Conservation (phyloP, 306 rosid species). For the Fragaria vesca region DNA sequence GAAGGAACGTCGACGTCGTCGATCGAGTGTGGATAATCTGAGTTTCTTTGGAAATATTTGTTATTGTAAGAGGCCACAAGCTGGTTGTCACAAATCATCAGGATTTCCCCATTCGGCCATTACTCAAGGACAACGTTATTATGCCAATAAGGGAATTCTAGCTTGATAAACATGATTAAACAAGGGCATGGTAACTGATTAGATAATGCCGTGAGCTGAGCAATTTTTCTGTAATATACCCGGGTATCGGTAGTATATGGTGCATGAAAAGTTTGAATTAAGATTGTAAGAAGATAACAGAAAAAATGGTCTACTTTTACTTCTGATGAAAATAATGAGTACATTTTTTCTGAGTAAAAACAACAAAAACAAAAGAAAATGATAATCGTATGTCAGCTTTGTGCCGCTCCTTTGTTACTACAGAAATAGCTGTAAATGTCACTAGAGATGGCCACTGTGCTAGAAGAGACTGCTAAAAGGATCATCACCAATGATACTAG, state of each 20-base stretch:
- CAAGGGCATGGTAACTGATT: neutral
- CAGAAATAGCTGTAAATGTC: conserved; percentile 52
- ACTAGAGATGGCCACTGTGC: conserved; percentile 56
- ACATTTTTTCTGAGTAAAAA: neutral
- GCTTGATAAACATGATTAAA: too few species aligned
- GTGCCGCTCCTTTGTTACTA: conserved; percentile 17
- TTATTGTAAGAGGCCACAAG: too few species aligned
- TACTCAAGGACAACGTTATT: too few species aligned
- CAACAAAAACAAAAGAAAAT: neutral
- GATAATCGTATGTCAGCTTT: conserved; percentile 25
- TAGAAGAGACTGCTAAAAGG: conserved; percentile 56
- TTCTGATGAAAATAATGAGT: neutral
- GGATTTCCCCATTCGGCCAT: too few species aligned
- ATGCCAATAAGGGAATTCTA: too few species aligned
- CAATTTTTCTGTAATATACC: neutral
- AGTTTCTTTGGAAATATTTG: neutral
- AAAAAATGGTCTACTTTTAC: neutral
- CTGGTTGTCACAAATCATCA: too few species aligned
- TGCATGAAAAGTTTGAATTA: neutral
- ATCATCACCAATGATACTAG: conserved; percentile 57
- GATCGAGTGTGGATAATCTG: too few species aligned
- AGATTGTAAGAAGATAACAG: neutral
- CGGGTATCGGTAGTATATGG: neutral
- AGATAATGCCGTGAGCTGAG: neutral
- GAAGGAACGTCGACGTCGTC: neutral